Evolutionary conservation across 2,329 filamentous ascomycete genomes (phyloP).

Genomic region (Zalaria obscura): DNA sequence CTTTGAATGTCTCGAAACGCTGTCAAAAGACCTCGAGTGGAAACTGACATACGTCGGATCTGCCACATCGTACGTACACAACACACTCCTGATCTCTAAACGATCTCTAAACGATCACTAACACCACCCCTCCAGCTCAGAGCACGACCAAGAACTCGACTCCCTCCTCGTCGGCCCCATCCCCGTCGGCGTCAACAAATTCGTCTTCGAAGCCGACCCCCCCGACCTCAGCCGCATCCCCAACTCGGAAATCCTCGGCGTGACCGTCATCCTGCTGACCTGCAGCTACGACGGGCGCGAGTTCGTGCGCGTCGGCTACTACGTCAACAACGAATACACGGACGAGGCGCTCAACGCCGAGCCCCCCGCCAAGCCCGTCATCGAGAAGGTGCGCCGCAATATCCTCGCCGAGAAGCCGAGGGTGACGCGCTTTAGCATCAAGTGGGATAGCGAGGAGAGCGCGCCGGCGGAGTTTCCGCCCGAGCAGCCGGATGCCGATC

Average conservation of each 20-base stretch:
- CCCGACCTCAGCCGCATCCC: constrained; percentile 85
- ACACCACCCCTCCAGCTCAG: constrained; percentile 45
- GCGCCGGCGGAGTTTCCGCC: constrained; percentile 92
- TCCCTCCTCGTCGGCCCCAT: constrained; percentile 94
- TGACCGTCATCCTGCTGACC: constrained; percentile 90
- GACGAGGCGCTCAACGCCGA: constrained; percentile 78
- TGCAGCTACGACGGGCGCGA: constrained; percentile 94
- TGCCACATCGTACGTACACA: constrained; percentile 67
- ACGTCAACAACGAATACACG: constrained; percentile 98
- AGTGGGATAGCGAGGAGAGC: constrained; percentile 98
- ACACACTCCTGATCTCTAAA: neutral
- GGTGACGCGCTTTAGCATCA: constrained; percentile 95
- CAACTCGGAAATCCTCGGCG: constrained; percentile 86
- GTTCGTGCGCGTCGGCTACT: constrained; percentile 97
- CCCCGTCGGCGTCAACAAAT: constrained; percentile 95
- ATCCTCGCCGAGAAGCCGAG: constrained; percentile 93
- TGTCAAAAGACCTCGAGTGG: constrained; percentile 98
- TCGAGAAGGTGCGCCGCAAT: constrained; percentile 84
- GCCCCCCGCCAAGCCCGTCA: constrained; percentile 78
- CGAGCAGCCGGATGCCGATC: constrained; percentile 91
- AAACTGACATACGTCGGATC: constrained; percentile 98
- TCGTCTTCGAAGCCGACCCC: constrained; percentile 89
- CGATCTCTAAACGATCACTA: no score
- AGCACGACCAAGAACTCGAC: constrained; percentile 97
- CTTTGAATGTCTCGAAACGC: constrained; percentile 88